Conservation (phyloP, 2,329 filamentous ascomycete genomes). For the Elsinoe fawcettii region DNA sequence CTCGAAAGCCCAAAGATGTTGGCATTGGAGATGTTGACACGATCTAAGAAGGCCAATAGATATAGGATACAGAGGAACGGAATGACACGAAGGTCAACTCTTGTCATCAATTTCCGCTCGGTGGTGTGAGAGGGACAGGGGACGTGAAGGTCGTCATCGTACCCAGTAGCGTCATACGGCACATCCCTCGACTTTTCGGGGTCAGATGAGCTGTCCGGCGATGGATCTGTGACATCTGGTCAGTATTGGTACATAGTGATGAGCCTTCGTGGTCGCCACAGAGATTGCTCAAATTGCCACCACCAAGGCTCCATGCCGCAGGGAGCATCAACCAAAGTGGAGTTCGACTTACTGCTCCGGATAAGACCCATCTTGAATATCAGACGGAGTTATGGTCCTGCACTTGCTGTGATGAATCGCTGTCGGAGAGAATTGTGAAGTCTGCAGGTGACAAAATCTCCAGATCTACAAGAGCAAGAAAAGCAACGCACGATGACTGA, state of each 20-base stretch:
- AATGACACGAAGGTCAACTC: constrained; percentile 43
- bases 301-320: no score
- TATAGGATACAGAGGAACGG: constrained; percentile 46
- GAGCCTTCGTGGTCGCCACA: no score
- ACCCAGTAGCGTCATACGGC: constrained; percentile 21
- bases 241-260: background rate
- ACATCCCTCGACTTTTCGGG: background rate
- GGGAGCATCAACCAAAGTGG: no score
- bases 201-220: constrained; percentile 13
- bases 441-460: background rate
- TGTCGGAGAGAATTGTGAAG: background rate
- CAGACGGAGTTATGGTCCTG: background rate
- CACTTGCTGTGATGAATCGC: no score
- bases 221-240: background rate
- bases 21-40: constrained; percentile 48
- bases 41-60: constrained; percentile 42
- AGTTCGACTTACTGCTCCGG: background rate
- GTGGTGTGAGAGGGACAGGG: constrained; percentile 43
- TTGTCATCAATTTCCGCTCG: constrained; percentile 37
- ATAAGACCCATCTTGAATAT: constrained; percentile 1
- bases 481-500: constrained; percentile 7
- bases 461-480: background rate
- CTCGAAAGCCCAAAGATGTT: constrained; percentile 42
- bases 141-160: constrained; percentile 35
- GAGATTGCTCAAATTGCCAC: no score